A percentile compares a stretch with the other conserved stretches of the same genome.
Evolutionary conservation across 2,329 filamentous ascomycete genomes (phyloP).

Genomic region (Nemania diffusa): DNA sequence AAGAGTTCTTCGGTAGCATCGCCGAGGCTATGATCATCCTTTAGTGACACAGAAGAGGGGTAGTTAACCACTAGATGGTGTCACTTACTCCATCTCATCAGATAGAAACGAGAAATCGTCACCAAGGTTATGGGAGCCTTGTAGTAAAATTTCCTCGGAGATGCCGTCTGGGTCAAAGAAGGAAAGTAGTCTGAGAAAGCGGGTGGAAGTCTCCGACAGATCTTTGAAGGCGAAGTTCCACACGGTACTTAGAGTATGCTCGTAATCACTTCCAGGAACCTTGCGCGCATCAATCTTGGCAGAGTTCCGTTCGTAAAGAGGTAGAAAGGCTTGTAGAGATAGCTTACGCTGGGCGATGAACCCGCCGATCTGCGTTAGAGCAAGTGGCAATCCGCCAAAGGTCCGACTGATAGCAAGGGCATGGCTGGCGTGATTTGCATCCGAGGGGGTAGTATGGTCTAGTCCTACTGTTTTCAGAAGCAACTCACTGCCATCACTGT

Average conservation of each 20-base stretch:
- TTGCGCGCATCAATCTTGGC: constrained; percentile 44
- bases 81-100: constrained; percentile 44
- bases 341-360: constrained; percentile 45
- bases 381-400: constrained; percentile 47
- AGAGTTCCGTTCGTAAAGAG: constrained; percentile 45
- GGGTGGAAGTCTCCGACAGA: constrained; percentile 36
- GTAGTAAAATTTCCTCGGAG: constrained; percentile 43
- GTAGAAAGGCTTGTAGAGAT: constrained; percentile 43
- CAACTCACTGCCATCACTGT: constrained; percentile 38
- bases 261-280: constrained; percentile 39
- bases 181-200: constrained; percentile 42
- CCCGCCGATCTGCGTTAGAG: constrained; percentile 46
- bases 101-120: constrained; percentile 41
- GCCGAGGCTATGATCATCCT: constrained; percentile 34
- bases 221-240: constrained; percentile 47
- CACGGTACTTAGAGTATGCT: constrained; percentile 46
- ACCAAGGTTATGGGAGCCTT: constrained; percentile 31
- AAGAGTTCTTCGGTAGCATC: constrained; percentile 40
- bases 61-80: neutral
- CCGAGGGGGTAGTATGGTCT: constrained; percentile 32
- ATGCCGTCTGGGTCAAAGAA: constrained; percentile 47
- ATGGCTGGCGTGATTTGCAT: constrained; percentile 26
- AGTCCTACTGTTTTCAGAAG: constrained; percentile 43
- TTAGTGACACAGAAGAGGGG: neutral
- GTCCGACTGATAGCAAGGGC: constrained; percentile 36